Evolutionary conservation across 805 yeast genomes (phyloP).

Genomic region (Wickerhamomyces hampshirensis): DNA sequence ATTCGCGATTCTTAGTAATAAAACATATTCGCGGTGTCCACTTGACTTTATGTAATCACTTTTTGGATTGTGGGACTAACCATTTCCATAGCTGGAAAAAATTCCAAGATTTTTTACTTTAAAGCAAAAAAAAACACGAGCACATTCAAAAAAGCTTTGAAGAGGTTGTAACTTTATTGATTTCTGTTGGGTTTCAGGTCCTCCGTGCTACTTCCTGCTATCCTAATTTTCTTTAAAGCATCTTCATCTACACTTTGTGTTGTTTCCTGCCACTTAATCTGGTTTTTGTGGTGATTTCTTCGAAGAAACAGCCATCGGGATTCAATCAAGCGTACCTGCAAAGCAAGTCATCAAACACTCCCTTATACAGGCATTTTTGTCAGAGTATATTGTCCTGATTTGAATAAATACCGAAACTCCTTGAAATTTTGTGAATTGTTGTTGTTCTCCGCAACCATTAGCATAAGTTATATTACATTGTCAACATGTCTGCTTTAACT

Average conservation of each 20-base stretch:
- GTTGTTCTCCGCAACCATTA: not conserved
- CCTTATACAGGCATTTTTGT: no score
- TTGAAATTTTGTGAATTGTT: no score
- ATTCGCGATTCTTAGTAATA: not conserved
- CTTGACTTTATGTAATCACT: not conserved
- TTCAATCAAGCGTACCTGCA: not conserved
- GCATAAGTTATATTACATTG: constrained; percentile 3
- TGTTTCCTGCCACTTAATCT: no score
- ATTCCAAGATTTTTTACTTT: not conserved
- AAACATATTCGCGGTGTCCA: not conserved
- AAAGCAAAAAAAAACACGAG: not conserved
- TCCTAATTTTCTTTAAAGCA: no score
- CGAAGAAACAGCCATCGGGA: no score
- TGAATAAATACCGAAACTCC: not conserved
- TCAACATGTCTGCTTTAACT: constrained; percentile 45
- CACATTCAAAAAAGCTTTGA: not conserved
- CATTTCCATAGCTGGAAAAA: not conserved
- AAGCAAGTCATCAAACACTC: no score
- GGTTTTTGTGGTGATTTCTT: no score
- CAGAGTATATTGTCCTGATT: no score
- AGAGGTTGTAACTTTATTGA: not conserved
- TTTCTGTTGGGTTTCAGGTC: not conserved
- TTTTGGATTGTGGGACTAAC: no score
- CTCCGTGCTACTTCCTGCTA: no score
- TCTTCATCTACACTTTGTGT: no score